Percentiles rank a stretch among this genome's conserved stretches.
Conservation (phyloP, 2,329 filamentous ascomycete genomes). For the Domatiomyces globalis region DNA sequence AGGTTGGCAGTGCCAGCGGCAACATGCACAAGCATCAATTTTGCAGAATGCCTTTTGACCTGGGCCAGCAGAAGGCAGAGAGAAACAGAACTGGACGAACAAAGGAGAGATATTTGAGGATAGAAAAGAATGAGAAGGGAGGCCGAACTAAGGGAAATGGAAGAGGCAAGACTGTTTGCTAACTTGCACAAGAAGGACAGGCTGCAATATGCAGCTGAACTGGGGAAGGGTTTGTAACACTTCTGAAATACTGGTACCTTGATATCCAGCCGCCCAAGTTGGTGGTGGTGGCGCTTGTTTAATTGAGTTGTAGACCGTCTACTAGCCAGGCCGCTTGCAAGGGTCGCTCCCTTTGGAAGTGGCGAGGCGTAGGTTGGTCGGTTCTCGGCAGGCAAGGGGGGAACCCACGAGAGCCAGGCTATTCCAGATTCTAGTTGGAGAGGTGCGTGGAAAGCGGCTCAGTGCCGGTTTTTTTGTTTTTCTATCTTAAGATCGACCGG, state of each 20-base stretch:
- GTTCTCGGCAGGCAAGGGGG: neutral
- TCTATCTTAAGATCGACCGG: neutral
- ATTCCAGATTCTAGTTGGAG: neutral
- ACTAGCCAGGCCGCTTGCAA: neutral
- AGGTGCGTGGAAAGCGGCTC: neutral
- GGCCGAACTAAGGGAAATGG: no score
- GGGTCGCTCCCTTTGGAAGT: neutral
- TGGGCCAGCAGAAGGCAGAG: neutral
- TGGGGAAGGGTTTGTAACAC: neutral
- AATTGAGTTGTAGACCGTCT: neutral
- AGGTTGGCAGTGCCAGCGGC: neutral
- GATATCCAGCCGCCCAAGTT: neutral
- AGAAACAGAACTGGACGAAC: neutral
- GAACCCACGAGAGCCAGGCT: neutral
- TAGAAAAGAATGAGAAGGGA: neutral
- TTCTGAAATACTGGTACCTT: neutral
- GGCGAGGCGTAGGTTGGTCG: no score
- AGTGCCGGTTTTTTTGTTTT: neutral
- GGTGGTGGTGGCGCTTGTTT: neutral
- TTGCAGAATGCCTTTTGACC: neutral
- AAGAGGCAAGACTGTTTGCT: neutral
- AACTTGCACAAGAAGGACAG: neutral
- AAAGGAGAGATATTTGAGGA: neutral
- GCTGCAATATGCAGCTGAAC: no score
- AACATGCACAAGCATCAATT: neutral